These are phyloP conservation scores for Funneliformis caledonium DNA, from an alignment of 371 early-diverging fungal species.

Conservation along the genomic window DNA sequence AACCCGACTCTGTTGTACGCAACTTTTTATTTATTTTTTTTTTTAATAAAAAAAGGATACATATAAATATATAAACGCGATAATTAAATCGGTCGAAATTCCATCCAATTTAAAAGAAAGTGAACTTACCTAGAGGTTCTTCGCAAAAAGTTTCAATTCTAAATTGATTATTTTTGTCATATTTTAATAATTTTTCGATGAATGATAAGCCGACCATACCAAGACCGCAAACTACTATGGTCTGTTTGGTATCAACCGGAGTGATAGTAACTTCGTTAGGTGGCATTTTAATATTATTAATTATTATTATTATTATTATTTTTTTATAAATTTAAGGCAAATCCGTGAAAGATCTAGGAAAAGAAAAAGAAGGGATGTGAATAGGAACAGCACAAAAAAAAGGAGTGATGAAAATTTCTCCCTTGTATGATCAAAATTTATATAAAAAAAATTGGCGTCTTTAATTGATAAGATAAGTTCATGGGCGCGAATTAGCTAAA, in stretches of 20 bases:
- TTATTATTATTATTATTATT: no score
- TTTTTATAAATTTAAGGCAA: no score
- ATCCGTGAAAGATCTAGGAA: no score
- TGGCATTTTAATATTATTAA: neutral
- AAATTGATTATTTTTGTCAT: slow-evolving; percentile 53
- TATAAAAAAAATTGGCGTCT: neutral
- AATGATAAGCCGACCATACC: slow-evolving; percentile 72
- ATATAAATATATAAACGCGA: neutral
- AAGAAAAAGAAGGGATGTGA: no score
- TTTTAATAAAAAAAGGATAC: neutral
- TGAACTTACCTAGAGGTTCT: slow-evolving; percentile 54
- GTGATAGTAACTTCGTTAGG: neutral
- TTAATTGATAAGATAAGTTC: neutral
- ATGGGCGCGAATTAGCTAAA: neutral
- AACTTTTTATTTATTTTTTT: slow-evolving; percentile 42
- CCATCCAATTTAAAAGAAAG: neutral
- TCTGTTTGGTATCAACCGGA: slow-evolving; percentile 3
- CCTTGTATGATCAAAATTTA: no score
- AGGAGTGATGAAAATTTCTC: neutral
- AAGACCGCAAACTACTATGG: slow-evolving; percentile 62
- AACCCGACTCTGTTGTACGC: slow-evolving; percentile 67
- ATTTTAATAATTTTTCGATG: slow-evolving; percentile 62
- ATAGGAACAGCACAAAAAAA: no score
- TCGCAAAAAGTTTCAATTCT: slow-evolving; percentile 61
- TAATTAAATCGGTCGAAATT: neutral